Conservation (phyloP, 139 green algal species). For the Nannochloris sp. region DNA sequence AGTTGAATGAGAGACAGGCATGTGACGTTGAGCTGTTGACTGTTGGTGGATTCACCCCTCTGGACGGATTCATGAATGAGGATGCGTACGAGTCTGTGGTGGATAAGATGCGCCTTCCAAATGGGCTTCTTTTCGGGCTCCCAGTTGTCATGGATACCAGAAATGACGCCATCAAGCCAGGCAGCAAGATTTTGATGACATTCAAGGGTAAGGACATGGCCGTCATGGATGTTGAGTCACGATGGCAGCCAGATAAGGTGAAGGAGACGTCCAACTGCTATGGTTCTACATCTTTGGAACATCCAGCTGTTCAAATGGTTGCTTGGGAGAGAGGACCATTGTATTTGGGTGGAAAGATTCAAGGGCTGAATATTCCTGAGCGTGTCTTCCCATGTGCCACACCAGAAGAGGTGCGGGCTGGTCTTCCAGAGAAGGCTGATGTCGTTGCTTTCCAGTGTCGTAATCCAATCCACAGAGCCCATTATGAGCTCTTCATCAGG, state of each 20-base stretch:
- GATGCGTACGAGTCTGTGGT: slow-evolving; percentile 71
- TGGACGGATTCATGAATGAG: slow-evolving; percentile 81
- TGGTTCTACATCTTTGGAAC: slow-evolving; percentile 79
- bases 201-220: slow-evolving; percentile 79
- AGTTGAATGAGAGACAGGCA: slow-evolving; percentile 77
- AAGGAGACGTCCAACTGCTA: slow-evolving; percentile 72
- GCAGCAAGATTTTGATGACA: slow-evolving; percentile 71
- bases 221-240: slow-evolving; percentile 69
- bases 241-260: slow-evolving; percentile 72
- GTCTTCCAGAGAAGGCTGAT: slow-evolving; percentile 27
- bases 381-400: slow-evolving; percentile 73
- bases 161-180: slow-evolving; percentile 53
- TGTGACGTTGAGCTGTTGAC: slow-evolving; percentile 85
- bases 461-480: slow-evolving; percentile 86
- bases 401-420: slow-evolving; percentile 44
- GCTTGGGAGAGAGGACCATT: slow-evolving; percentile 70
- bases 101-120: slow-evolving; percentile 55
- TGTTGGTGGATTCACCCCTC: slow-evolving; percentile 76
- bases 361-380: slow-evolving; percentile 64
- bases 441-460: slow-evolving; percentile 88
- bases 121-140: slow-evolving; percentile 72
- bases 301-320: slow-evolving; percentile 90
- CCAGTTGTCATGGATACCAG: slow-evolving; percentile 86
- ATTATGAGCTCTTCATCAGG: slow-evolving; percentile 91
- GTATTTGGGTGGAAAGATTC: slow-evolving; percentile 36